A percentile compares a stretch with the other conserved stretches of the same genome.
Evolutionary conservation across 1,139 yeast species (phyloP).

Genomic region (Diutina rugosa): DNA sequence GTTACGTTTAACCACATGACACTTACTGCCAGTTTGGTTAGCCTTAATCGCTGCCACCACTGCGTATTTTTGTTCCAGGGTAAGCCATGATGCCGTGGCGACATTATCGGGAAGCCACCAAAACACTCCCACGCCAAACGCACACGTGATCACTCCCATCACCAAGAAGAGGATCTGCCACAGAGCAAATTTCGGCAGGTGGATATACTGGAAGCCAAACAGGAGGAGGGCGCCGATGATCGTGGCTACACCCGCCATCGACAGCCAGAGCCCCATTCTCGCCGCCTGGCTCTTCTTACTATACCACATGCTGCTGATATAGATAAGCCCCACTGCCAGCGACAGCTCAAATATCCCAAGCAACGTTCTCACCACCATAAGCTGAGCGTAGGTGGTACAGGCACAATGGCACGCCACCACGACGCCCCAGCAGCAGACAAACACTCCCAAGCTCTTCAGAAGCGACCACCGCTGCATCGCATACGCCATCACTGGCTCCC

Average conservation of each 20-base stretch:
- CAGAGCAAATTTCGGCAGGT: not conserved
- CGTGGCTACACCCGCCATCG: not conserved
- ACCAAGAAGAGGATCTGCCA: slow-evolving; percentile 29
- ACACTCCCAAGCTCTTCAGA: not conserved
- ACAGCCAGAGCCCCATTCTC: not conserved
- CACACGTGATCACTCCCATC: slow-evolving; percentile 22
- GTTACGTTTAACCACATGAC: slow-evolving; percentile 12
- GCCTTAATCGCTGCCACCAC: slow-evolving; percentile 8
- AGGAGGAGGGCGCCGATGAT: not conserved
- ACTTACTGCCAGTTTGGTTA: slow-evolving; percentile 17
- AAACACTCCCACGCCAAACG: slow-evolving; percentile 17
- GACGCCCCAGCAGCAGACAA: not conserved
- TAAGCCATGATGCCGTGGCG: slow-evolving; percentile 22
- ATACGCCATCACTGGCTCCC: slow-evolving; percentile 6
- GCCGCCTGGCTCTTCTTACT: not conserved
- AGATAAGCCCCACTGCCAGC: not conserved
- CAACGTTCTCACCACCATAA: slow-evolving; percentile 28
- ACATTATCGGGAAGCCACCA: slow-evolving; percentile 27
- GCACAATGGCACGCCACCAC: not conserved
- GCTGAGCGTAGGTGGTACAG: slow-evolving; percentile 19
- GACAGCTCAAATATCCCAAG: slow-evolving; percentile 13
- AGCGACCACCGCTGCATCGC: not conserved
- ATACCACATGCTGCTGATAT: not conserved
- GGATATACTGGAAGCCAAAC: slow-evolving; percentile 3
- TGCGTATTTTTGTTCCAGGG: slow-evolving; percentile 20